Conservation (phyloP, 169 alveolate genomes). For the Plasmodium falciparum region DNA sequence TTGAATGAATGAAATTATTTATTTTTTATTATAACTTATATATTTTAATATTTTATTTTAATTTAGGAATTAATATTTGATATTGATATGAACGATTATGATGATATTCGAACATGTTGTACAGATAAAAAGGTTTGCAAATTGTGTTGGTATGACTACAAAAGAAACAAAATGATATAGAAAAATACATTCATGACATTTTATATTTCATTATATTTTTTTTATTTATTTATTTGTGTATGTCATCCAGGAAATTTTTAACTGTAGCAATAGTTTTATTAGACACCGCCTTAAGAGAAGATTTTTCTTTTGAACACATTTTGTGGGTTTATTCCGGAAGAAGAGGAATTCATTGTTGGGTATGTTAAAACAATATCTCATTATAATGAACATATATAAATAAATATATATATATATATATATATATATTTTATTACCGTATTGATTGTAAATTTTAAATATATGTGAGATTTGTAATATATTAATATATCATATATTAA, state of each 20-base stretch:
- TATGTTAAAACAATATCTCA: conserved; percentile 85
- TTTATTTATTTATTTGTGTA: not conserved
- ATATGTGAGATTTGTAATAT: too few relatives aligned
- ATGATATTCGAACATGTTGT: conserved; percentile 98
- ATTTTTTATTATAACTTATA: not conserved
- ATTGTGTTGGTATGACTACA: conserved; percentile 92
- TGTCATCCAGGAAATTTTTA: conserved; percentile 82
- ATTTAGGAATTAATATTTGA: conserved; percentile 97
- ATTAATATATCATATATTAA: too few relatives aligned
- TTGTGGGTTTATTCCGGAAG: conserved; percentile 99
- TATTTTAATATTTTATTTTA: conserved; percentile 33
- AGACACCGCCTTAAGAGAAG: conserved; percentile 90
- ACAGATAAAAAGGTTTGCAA: conserved; percentile 95
- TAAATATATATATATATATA: not conserved
- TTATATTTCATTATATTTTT: not conserved
- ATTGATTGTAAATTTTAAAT: too few relatives aligned
- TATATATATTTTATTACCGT: not conserved
- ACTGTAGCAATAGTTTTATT: conserved; percentile 87
- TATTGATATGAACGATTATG: conserved; percentile 99
- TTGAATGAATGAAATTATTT: not conserved
- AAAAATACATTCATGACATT: too few relatives aligned
- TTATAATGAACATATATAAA: not conserved
- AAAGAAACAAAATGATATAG: too few relatives aligned
- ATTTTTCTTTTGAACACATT: conserved; percentile 95
- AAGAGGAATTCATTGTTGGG: conserved; percentile 99